Base-by-base conservation (phyloP, 2,329 filamentous ascomycete genomes). In the Nigrospora osmanthi region DNA sequence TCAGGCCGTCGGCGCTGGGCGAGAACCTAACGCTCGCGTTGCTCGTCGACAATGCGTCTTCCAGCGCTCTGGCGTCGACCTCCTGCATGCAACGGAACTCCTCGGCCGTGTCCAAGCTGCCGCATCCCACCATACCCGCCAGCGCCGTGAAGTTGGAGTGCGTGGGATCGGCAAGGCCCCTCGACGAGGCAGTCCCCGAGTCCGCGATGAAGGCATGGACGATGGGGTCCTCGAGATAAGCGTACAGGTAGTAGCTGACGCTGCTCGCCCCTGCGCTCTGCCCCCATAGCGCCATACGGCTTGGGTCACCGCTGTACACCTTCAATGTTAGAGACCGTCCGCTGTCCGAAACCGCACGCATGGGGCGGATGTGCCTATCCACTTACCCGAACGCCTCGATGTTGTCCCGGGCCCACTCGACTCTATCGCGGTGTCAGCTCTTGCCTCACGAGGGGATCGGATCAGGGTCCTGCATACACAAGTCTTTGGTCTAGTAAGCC, bases 201-300 rank as follows among this genome's bases (percentile, higher is more conserved):
- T 52, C 49, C 17, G 57, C 56, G 48, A 56, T 65, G 50, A 60
- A 61, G 35, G 59, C 64, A 46, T 61, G 64, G 37, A 65, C 64
- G 14, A 61, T 61, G 15, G 59, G 61, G 40, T 57, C 46, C n/a
- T 44, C 28, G 7, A 37, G 41, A n/a, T 49, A 48, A 6, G 46
- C 43, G 30, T 49, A 52, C 3, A 32, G 38, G 30, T 47, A 49
- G 15, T 17, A 16, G 4, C 36, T 41, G 2, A 43, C 39, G 2
- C 43, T 42, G 9, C 35, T 35, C 6, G 46, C 47, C 14, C 46
- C 49, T 6, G 46, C 49, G 12, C 37, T 42, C 39, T 50, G 49
- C 15, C 49, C 49, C 46, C 49, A 48, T 30, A 47, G 45, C 6
- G 32, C 19, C 6, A 47, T 43, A 10, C 15, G 11, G 16, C 13